Evolutionary conservation across 495 filamentous ascomycete genomes (phyloP).

Genomic region (Eremomyces bilateralis): DNA sequence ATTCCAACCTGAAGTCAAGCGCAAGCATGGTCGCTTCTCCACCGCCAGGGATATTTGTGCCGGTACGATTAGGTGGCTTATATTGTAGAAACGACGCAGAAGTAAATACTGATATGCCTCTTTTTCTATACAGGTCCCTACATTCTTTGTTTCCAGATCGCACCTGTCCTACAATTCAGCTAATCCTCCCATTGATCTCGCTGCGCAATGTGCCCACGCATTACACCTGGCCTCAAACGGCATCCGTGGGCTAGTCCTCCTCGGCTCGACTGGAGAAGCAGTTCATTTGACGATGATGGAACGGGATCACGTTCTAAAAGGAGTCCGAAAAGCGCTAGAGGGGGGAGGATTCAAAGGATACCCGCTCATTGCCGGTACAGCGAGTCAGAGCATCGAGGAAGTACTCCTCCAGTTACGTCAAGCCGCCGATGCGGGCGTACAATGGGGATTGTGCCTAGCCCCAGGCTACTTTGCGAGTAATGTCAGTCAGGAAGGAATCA

Average conservation of each 20-base stretch:
- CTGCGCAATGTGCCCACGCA: conserved; percentile 34
- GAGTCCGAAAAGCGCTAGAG: conserved; percentile 30
- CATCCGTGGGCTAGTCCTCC: conserved; percentile 40
- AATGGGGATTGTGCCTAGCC: conserved; percentile 37
- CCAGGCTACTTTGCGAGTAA: conserved; percentile 14
- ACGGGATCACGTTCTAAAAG: conserved; percentile 30
- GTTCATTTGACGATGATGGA: conserved; percentile 40
- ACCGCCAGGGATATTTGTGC: too few species aligned
- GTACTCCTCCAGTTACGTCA: conserved; percentile 34
- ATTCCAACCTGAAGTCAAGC: too few species aligned
- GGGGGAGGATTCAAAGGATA: conserved; percentile 35
- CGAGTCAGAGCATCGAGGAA: conserved; percentile 40
- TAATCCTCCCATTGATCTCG: conserved; percentile 32
- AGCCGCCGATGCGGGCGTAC: conserved; percentile 34
- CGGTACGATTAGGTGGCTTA: too few species aligned
- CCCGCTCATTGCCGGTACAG: conserved; percentile 46
- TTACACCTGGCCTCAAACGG: conserved; percentile 39
- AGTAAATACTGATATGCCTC: too few species aligned
- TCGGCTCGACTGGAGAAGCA: conserved; percentile 49
- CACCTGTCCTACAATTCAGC: too few species aligned
- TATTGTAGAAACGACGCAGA: too few species aligned
- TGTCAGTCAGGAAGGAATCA: conserved; percentile 11
- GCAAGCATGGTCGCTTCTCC: too few species aligned
- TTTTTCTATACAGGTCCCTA: too few species aligned
- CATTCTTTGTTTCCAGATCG: too few species aligned